Evolutionary conservation across 2,329 filamentous ascomycete genomes (phyloP).

Genomic region (Xylaria sp.): DNA sequence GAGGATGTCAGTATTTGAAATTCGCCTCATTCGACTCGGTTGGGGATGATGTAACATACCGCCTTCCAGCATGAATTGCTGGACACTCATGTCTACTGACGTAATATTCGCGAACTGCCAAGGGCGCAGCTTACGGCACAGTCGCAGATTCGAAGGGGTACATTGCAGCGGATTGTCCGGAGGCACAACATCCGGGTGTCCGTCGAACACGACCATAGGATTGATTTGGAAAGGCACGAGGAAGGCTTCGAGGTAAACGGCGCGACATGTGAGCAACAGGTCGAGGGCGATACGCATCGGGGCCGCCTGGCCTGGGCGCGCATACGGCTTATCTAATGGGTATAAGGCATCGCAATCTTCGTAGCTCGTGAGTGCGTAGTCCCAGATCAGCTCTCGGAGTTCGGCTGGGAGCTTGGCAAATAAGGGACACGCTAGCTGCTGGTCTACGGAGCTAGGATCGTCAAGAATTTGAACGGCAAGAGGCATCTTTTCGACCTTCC

Average conservation of each 20-base stretch:
- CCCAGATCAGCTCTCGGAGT: constrained; percentile 44
- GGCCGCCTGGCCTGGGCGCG: constrained; percentile 43
- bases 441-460: constrained; percentile 31
- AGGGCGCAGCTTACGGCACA: constrained; percentile 35
- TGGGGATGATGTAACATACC: constrained; percentile 33
- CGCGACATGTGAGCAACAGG: constrained; percentile 44
- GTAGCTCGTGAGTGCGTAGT: constrained; percentile 40
- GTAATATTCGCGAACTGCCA: constrained; percentile 47
- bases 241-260: constrained; percentile 45
- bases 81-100: constrained; percentile 41
- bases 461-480: constrained; percentile 36
- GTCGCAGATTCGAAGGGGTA: constrained; percentile 23
- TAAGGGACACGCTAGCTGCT: constrained; percentile 38
- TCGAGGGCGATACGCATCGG: constrained; percentile 39
- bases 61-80: constrained; percentile 43
- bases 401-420: constrained; percentile 43
- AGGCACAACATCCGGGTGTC: constrained; percentile 38
- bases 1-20: neutral
- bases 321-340: constrained; percentile 28
- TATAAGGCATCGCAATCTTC: constrained; percentile 39
- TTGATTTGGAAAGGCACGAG: constrained; percentile 45
- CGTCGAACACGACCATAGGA: constrained; percentile 41
- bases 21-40: no score
- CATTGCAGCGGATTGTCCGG: constrained; percentile 34
- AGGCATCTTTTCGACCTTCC: constrained; percentile 31